Evolutionary conservation across 768 basidiomycete species (phyloP).

Genomic region (Boletus pseudo-olivaceus): DNA sequence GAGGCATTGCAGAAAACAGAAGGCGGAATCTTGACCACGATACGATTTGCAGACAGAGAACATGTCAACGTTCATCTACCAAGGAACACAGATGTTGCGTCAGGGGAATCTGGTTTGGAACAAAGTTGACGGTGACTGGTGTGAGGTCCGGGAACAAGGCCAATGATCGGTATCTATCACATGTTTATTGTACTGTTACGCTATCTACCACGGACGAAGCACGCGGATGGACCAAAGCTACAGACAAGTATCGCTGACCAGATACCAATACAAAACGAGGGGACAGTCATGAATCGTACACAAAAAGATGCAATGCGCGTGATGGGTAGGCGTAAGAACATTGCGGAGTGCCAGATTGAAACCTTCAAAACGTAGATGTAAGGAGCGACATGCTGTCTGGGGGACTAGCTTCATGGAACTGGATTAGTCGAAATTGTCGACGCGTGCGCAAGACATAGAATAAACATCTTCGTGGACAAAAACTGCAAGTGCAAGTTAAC

Average conservation of each 20-base stretch:
- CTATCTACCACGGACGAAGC: background rate
- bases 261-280: conserved; percentile 18
- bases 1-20: conserved; percentile 8
- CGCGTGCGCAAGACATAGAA: conserved; percentile 2
- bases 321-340: background rate
- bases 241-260: background rate
- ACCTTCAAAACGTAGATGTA: conserved; percentile 4
- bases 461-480: conserved; percentile 4
- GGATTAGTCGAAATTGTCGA: background rate
- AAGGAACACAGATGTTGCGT: background rate
- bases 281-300: background rate
- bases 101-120: background rate
- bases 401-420: background rate
- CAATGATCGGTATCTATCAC: background rate
- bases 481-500: background rate
- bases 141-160: background rate
- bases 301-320: background rate
- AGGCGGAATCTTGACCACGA: too few species aligned
- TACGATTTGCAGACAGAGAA: conserved; percentile 14
- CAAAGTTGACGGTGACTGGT: background rate
- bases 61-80: background rate
- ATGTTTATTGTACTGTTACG: background rate
- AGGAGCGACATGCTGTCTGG: conserved; percentile 1
- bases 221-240: background rate
- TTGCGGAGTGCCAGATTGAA: background rate